Base-by-base conservation (phyloP, 202 grass and related monocot genomes). In the Digitaria exilis region DNA sequence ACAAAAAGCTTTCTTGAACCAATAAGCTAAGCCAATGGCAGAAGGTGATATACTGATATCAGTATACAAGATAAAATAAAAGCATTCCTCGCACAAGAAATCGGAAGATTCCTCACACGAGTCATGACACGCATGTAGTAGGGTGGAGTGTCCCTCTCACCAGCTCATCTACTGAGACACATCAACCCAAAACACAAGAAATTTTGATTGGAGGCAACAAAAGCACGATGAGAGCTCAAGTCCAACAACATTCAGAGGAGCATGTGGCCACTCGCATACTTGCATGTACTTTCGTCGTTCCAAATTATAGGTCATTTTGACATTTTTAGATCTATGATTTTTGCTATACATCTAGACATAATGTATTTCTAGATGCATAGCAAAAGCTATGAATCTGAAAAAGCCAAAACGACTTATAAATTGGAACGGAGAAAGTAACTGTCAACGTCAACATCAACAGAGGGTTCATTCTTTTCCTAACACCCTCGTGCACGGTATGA, bases 121-220 rank as follows among this genome's bases (percentile, higher is more conserved):
- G 55, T 22, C 22, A 12, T 31, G 3, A 51, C 14, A 55, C 32
- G 15, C 25, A 14, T 5, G 4, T 17, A n/a, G n/a, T n/a, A 0
- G 63, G 76, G 44, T 79, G 67, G 63, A 72, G 57, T 42, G 56
- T 44, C 45, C 13, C 57, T 34, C 67, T 73, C 84, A 55, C 67
- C 45, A 56, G 67, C 56, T 73, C 77, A 73, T 64, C 22, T 29
- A 72, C 28, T 13, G 29, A 25, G 73, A 84, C 73, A 21, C 83
- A 79, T 29, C 44, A 72, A 16, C 83, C n/a, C 22, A 62, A 72
- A 61, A 62, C 24, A 34, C 18, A 51, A 21, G 50, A 29, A 48
- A 62, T 11, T 22, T 77, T 76, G 8, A 69, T 69, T 37, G n/a
- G 9, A 42, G 13, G 56, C 55, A 39, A 8, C 37, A 9, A 2